Conservation (phyloP, 2,329 filamentous ascomycete species). For the Boeremia exigua region DNA sequence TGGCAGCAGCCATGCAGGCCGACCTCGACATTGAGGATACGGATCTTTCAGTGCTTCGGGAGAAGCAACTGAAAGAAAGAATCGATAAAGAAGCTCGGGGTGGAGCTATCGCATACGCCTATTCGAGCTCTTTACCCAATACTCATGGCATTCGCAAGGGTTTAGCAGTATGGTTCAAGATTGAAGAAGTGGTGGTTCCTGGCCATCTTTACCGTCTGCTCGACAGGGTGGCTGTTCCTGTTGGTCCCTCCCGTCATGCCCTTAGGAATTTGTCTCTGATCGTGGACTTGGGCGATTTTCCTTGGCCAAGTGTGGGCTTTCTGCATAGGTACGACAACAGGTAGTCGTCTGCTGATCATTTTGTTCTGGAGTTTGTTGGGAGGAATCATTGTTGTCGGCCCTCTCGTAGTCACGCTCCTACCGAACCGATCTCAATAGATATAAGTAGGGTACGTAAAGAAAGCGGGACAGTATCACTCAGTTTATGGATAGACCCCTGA, state of each 20-base stretch:
- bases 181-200: neutral
- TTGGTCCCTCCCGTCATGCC: neutral
- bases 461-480: too few relatives aligned
- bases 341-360: neutral
- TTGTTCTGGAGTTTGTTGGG: neutral
- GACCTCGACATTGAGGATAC: conserved; percentile 4
- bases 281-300: neutral
- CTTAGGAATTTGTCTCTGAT: neutral
- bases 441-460: too few relatives aligned
- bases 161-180: neutral
- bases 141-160: neutral
- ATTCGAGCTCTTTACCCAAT: neutral
- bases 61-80: neutral
- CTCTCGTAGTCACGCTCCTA: too few relatives aligned
- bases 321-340: neutral
- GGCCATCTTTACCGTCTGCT: neutral
- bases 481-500: too few relatives aligned
- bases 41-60: neutral
- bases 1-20: conserved; percentile 19
- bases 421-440: too few relatives aligned
- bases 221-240: neutral
- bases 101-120: neutral
- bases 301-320: neutral
- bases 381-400: too few relatives aligned
- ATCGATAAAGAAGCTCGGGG: neutral